Base-by-base conservation (phyloP, 129 eudicot genomes). In the Pittosporum tobira region DNA sequence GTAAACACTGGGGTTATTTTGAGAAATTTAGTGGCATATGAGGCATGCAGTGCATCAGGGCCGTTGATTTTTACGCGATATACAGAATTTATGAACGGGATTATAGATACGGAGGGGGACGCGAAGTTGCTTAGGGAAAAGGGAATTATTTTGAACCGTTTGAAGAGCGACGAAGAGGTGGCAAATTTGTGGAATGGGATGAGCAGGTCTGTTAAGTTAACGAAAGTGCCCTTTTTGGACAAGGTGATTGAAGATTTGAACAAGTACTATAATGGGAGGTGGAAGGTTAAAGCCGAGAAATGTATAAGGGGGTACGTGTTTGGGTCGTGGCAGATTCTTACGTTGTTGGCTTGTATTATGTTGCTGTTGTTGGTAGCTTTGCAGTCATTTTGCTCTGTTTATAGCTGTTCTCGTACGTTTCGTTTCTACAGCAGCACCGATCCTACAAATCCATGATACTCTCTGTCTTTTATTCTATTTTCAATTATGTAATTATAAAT, bases 61-160 rank as follows among this genome's bases (percentile, higher is more conserved):
- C 88, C 83, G 3, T 64, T 83, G 71, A 40, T 77, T 38, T 61
- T 87, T 12, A 57, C 93, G 14, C 83, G 88, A 21, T 82, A 71
- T 59, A 83, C 77, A 0, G 95, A 87, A 60, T 49, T 87, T 22
- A 82, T 87, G 84, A 79, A 79, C 47, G 93, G 85, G 65, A 82
- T 87, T 38, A 73, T 87, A 22, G 91, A 87, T 29, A 79, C 87
- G 0, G 71, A 73, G 12, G 82, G 64, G 42, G 95, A 86, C 49
- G 95, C 68, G 3, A 68, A 25, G 73, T 12, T 79, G 18, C 80
- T 86, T 0, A 68, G 90, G 44, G 75, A 74, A 71, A 42, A 58
- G 49, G 5, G 76, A 67, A 57, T 73, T 7, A 60, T 79, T 20
- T 23, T 63, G 66, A 79, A 68, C 53, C 68, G 49, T 37, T 51